phyloP scores from a whole-genome alignment of 805 yeast genomes.

The Myxozyma neotropica region DNA sequence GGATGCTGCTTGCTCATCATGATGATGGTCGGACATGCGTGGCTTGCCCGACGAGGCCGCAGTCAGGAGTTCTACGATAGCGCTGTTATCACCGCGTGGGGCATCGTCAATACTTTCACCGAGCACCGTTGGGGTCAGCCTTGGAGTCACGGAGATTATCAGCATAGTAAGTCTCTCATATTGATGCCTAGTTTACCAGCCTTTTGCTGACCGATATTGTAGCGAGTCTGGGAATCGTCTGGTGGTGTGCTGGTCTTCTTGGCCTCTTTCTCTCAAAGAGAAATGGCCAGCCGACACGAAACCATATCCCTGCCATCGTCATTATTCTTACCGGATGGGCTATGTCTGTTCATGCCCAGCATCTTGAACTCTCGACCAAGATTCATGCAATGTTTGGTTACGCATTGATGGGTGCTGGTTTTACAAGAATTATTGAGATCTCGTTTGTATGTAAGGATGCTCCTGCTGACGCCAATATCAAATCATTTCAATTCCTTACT shows the following conservation, averaged over 20 bases:
- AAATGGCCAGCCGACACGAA: slow-evolving; percentile 52
- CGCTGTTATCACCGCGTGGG: slow-evolving; percentile 80
- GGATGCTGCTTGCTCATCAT: slow-evolving; percentile 71
- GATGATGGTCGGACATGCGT: slow-evolving; percentile 69
- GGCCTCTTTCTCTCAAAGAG: slow-evolving; percentile 74
- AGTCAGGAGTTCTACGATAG: slow-evolving; percentile 89
- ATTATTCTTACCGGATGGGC: slow-evolving; percentile 91
- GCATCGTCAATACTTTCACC: slow-evolving; percentile 90
- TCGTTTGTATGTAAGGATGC: slow-evolving; percentile 69
- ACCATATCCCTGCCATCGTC: slow-evolving; percentile 78
- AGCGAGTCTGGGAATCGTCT: slow-evolving; percentile 91
- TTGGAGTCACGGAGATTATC: slow-evolving; percentile 93
- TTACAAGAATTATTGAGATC: slow-evolving; percentile 75
- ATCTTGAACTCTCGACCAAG: slow-evolving; percentile 73
- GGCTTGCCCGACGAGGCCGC: slow-evolving; percentile 47
- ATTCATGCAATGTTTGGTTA: slow-evolving; percentile 87
- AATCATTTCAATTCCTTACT: slow-evolving; percentile 83
- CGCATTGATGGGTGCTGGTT: slow-evolving; percentile 77
- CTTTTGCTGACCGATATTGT: slow-evolving; percentile 7
- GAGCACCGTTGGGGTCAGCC: slow-evolving; percentile 96
- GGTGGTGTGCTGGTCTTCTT: slow-evolving; percentile 93
- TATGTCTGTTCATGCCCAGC: slow-evolving; percentile 88
- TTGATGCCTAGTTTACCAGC: neutral
- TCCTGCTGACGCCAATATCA: slow-evolving; percentile 50
- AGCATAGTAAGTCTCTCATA: slow-evolving; percentile 41